These are phyloP conservation scores for Cucumis melo DNA, from an alignment of 306 rosid species.

Conservation along the genomic window DNA sequence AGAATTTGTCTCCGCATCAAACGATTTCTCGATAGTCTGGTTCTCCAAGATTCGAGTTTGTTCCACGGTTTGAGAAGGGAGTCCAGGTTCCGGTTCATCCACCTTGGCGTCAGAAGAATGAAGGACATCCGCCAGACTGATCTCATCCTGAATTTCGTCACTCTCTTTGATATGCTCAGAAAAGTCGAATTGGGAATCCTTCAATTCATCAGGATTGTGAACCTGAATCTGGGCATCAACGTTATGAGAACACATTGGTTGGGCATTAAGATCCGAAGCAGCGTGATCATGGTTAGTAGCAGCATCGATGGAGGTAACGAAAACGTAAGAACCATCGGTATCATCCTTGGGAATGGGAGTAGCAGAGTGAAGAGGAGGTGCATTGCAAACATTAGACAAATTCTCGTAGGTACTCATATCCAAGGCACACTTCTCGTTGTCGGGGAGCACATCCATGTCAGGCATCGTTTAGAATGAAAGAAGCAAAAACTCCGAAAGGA, in stretches of 20 bases:
- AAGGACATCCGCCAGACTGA: background rate
- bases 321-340: slow-evolving; percentile 21
- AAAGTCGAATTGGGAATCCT: background rate
- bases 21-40: background rate
- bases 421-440: slow-evolving; percentile 14
- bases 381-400: slow-evolving; percentile 14
- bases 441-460: slow-evolving; percentile 33
- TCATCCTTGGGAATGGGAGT: slow-evolving; percentile 19
- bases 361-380: background rate
- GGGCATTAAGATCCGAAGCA: slow-evolving; percentile 28
- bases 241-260: background rate
- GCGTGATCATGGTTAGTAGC: slow-evolving; percentile 8
- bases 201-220: background rate
- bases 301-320: slow-evolving; percentile 20
- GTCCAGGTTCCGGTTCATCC: background rate
- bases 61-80: background rate
- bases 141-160: background rate
- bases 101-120: background rate
- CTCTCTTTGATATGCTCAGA: background rate
- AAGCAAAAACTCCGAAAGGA: background rate
- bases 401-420: slow-evolving; percentile 16
- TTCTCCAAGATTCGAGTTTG: background rate
- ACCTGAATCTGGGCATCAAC: background rate
- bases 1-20: background rate
- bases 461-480: slow-evolving; percentile 29